phyloP scores from a whole-genome alignment of 768 basidiomycete genomes.

The Leccinum pellstonianum region DNA sequence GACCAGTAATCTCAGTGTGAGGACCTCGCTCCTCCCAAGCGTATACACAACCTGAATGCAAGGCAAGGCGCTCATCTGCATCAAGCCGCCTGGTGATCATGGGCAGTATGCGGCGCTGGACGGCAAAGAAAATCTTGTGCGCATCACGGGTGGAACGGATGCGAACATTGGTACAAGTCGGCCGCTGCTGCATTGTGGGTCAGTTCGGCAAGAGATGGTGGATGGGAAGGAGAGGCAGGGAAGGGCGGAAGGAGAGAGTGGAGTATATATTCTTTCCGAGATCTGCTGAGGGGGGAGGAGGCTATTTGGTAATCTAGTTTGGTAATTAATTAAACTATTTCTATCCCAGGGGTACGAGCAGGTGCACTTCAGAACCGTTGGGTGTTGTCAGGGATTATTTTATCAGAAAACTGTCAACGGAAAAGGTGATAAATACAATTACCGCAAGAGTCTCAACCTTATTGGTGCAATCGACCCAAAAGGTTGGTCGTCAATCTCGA shows the following conservation, averaged over 20 bases:
- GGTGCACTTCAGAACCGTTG: conserved; percentile 1
- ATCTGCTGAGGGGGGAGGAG: conserved; percentile 28
- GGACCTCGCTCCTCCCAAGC: conserved; percentile 77
- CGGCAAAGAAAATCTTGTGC: conserved; percentile 76
- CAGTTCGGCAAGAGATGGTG: conserved; percentile 12
- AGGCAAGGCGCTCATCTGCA: conserved; percentile 66
- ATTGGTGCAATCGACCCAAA: conserved; percentile 40
- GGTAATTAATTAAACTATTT: conserved; percentile 40
- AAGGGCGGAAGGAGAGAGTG: conserved; percentile 19
- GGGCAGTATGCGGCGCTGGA: conserved; percentile 58
- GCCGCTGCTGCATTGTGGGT: conserved; percentile 54
- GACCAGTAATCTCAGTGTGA: conserved; percentile 69
- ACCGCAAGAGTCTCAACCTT: conserved; percentile 32
- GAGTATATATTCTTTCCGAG: conserved; percentile 34
- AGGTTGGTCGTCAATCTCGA: conserved; percentile 45
- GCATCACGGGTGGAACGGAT: conserved; percentile 78
- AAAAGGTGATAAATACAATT: conserved; percentile 23
- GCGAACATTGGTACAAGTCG: conserved; percentile 69
- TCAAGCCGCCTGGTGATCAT: conserved; percentile 79
- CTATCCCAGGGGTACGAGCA: conserved; percentile 19
- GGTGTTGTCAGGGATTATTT: conserved; percentile 21
- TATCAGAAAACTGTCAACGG: conserved; percentile 28
- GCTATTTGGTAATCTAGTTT: conserved; percentile 33
- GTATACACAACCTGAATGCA: conserved; percentile 46
- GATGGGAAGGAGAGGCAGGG: conserved; percentile 11